These are phyloP conservation scores for Fusarium napiforme DNA, from an alignment of 2,329 filamentous ascomycete species.

Conservation along the genomic window DNA sequence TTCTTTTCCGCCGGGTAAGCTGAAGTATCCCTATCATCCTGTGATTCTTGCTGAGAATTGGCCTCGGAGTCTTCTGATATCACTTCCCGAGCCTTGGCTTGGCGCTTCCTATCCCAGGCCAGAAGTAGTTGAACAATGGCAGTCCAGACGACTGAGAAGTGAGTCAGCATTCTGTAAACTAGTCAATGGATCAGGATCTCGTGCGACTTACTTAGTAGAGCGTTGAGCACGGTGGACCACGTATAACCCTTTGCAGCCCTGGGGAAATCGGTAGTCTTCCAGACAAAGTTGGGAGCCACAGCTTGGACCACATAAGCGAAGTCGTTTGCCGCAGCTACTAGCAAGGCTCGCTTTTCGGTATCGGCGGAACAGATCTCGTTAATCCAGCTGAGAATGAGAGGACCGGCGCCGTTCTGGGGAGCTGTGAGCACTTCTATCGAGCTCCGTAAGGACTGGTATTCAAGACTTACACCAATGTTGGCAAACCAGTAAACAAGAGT, in stretches of 20 bases:
- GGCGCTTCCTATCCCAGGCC: background rate
- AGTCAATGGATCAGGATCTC: accelerated
- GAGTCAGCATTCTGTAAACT: accelerated
- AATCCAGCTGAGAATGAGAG: constrained; percentile 40
- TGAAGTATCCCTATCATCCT: background rate
- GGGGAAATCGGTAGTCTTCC: constrained; percentile 2
- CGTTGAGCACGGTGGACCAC: background rate
- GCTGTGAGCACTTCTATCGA: background rate
- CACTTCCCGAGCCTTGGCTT: background rate
- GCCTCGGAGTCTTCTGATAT: background rate
- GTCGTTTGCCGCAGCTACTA: constrained; percentile 26
- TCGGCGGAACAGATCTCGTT: constrained; percentile 37
- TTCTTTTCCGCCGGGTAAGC: background rate
- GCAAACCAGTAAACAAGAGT: constrained; percentile 38
- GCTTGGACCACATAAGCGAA: constrained; percentile 35
- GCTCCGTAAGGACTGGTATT: background rate
- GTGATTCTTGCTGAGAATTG: background rate
- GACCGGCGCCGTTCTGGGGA: constrained; percentile 19
- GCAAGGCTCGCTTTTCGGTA: constrained; percentile 35
- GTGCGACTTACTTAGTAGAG: background rate
- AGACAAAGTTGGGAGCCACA: constrained; percentile 13
- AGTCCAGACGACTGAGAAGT: background rate
- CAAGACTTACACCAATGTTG: constrained; percentile 34
- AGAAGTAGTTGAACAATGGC: background rate
- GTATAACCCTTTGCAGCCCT: background rate